Evolutionary conservation across 805 yeast genomes (phyloP).

Genomic region (Ogataea nakhonphanomensis): DNA sequence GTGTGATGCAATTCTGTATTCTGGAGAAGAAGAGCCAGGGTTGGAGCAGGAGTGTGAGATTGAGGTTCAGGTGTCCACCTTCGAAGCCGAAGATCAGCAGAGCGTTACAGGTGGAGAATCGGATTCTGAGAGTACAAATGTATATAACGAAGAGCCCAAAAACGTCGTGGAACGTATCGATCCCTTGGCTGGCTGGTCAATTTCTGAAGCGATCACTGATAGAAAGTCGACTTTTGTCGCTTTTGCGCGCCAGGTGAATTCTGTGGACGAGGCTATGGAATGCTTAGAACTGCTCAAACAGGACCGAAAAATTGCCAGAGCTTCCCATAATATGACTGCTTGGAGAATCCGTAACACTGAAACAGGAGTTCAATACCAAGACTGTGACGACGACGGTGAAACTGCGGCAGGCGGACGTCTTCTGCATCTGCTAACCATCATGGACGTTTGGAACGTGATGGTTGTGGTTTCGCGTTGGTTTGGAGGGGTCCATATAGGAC

Average conservation of each 20-base stretch:
- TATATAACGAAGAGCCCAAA: not conserved
- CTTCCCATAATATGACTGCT: constrained; percentile 82
- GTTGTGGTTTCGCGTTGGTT: constrained; percentile 91
- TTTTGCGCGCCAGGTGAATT: constrained; percentile 57
- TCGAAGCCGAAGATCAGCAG: not conserved
- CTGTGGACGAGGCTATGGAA: constrained; percentile 64
- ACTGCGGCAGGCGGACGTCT: constrained; percentile 91
- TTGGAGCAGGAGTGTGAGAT: constrained; percentile 25
- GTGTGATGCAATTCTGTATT: constrained; percentile 50
- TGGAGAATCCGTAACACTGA: constrained; percentile 65
- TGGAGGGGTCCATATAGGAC: constrained; percentile 89
- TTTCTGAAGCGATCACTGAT: constrained; percentile 75
- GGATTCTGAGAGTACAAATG: not conserved
- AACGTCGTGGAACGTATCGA: constrained; percentile 27
- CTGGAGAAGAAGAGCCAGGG: constrained; percentile 28
- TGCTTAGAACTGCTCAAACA: constrained; percentile 49
- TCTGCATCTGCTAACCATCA: constrained; percentile 66
- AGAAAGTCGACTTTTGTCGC: constrained; percentile 85
- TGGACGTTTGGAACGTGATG: constrained; percentile 80
- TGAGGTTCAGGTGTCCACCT: not conserved
- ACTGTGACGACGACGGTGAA: constrained; percentile 97
- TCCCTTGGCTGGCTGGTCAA: constrained; percentile 68
- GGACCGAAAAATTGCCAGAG: constrained; percentile 64
- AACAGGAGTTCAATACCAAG: constrained; percentile 62
- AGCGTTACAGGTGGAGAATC: not conserved